Base-by-base conservation (phyloP, 352 stramenopile species). In the Globisporangium nagaii region DNA sequence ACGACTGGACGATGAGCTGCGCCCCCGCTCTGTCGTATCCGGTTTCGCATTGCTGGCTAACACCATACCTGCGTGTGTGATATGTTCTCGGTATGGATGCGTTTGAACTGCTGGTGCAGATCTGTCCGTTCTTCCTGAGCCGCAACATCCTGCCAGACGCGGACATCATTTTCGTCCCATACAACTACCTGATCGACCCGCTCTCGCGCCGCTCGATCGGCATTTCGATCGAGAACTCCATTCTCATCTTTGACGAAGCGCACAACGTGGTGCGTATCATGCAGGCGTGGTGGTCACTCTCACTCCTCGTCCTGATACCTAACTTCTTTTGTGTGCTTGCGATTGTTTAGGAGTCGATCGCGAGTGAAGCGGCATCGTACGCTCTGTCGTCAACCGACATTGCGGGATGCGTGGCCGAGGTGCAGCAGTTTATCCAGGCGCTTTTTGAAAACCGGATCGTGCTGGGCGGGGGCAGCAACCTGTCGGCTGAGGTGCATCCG, bases 121-220 rank as follows among this genome's bases (percentile, higher is more conserved):
- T 98, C 34, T 99, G 97, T 58, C 97, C 97, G 2, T 99, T 99
- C 69, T 99, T 98, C 66, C 71, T 98, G 43, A 97, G 83, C 4
- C 78, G 97, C 25, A 87, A 82, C 20, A 91, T 96, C 51, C 62
- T 98, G 7, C 72, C 90, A 3, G 75, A 97, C 45, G 95, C 97
- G 9, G 92, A 99, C 57, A 86, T 99, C 54, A 71, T 99, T 25
- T 96, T 99, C 53, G 90, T 99, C 53, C 98, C 98, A 2, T 99
- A 99, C 81, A 99, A 99, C 72, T 99, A 99, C 69, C 75, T 99
- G 0, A 97, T 99, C 69, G 97, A 99, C 62, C 86, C 95, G 15
- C 53, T 89, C 36, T 82, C 88, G 5, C 81, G 88, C 12, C 85
- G 90, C 36, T 91, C 95, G 2, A 88, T 98, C 10, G 89, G 97